Evolutionary conservation across 495 filamentous ascomycete species (phyloP).

Genomic region (Xylaria grammica): DNA sequence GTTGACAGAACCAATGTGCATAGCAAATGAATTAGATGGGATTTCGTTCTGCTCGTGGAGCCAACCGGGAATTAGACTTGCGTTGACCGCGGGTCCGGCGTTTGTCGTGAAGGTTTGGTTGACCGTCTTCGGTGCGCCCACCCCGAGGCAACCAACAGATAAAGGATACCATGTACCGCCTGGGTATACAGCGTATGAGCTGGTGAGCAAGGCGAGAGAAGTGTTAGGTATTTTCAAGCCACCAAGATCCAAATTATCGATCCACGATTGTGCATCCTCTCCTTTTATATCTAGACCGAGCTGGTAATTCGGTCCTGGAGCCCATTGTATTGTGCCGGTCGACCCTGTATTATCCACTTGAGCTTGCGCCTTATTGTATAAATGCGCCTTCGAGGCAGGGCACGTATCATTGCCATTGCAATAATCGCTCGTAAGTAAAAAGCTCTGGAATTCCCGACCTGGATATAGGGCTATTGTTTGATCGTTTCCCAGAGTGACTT

Average conservation of each 20-base stretch:
- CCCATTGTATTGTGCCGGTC: constrained; percentile 26
- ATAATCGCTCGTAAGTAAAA: constrained; percentile 36
- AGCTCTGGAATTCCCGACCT: constrained; percentile 36
- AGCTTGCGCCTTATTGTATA: constrained; percentile 34
- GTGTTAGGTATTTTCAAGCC: constrained; percentile 29
- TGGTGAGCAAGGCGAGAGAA: constrained; percentile 29
- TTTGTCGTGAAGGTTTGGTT: constrained; percentile 38
- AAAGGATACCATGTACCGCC: constrained; percentile 41
- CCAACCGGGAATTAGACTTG: constrained; percentile 40
- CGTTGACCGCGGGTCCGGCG: constrained; percentile 34
- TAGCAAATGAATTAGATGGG: constrained; percentile 55
- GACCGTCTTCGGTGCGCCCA: constrained; percentile 38
- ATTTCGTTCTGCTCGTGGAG: constrained; percentile 42
- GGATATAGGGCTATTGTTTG: constrained; percentile 42
- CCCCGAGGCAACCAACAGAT: constrained; percentile 41
- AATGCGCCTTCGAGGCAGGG: constrained; percentile 31
- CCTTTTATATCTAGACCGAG: constrained; percentile 27
- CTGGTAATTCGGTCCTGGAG: constrained; percentile 31
- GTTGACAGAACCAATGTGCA: constrained; percentile 59
- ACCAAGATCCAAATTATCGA: constrained; percentile 31
- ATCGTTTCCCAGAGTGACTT: constrained; percentile 35
- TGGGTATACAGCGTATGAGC: constrained; percentile 36
- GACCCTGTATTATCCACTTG: constrained; percentile 36
- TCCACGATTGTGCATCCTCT: constrained; percentile 27
- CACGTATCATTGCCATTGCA: constrained; percentile 35